These are phyloP conservation scores for carrot (Daucus carota) DNA, from an alignment of 129 eudicot species.

Conservation along the genomic window DH1_v3.0 NC_030387.2:26130001-26130500, in stretches of 20 bases:
- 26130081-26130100: not conserved
- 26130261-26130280: not conserved
- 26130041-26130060: too few species aligned
- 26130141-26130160: too few species aligned
- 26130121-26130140: too few species aligned
- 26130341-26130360: conserved; percentile 79
- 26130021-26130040: not conserved
- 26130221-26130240: too few species aligned
- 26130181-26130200: too few species aligned
- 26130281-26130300: conserved; percentile 37
- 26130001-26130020: not conserved
- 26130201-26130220: too few species aligned
- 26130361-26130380: conserved; percentile 55
- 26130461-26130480: conserved; percentile 78
- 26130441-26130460: conserved; percentile 3
- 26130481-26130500: conserved; percentile 77
- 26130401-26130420: not conserved
- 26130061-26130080: not conserved
- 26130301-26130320: conserved; percentile 80
- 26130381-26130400: conserved; percentile 8
- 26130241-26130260: too few species aligned
- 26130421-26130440: not conserved
- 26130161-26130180: too few species aligned
- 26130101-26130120: too few species aligned
- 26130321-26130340: conserved; percentile 85